phyloP scores from a whole-genome alignment of 169 alveolate species.

The Plasmodium sp. region DNA sequence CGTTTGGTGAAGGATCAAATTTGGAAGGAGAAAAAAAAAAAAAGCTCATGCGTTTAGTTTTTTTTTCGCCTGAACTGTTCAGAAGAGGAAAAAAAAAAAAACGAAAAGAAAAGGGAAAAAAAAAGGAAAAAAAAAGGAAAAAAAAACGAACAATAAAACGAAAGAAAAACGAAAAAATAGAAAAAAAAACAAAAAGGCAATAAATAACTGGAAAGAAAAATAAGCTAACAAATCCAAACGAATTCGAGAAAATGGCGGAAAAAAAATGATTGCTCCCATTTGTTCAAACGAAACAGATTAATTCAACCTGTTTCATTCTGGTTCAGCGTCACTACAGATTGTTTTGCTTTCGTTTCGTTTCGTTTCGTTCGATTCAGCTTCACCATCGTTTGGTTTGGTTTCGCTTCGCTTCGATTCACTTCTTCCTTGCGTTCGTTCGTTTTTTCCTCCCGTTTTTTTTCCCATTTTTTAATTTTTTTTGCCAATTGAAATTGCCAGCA shows the following conservation, averaged over 20 bases:
- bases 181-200: background rate
- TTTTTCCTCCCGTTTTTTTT: background rate
- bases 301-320: background rate
- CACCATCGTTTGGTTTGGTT: background rate
- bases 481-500: background rate
- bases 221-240: background rate
- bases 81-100: background rate
- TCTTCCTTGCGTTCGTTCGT: background rate
- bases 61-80: background rate
- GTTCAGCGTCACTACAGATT: background rate
- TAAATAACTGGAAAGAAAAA: background rate
- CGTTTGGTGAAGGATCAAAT: background rate
- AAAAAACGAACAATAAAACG: background rate
- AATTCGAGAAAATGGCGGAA: background rate
- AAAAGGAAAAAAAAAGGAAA: background rate
- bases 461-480: background rate
- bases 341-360: background rate
- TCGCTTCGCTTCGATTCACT: no score
- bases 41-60: background rate
- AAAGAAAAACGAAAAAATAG: background rate
- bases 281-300: background rate
- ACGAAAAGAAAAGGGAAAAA: no score
- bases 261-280: background rate
- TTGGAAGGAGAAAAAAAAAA: no score
- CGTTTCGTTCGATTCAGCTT: no score